phyloP scores from a whole-genome alignment of 169 alveolate species.

The Toxoplasma gondii region DNA sequence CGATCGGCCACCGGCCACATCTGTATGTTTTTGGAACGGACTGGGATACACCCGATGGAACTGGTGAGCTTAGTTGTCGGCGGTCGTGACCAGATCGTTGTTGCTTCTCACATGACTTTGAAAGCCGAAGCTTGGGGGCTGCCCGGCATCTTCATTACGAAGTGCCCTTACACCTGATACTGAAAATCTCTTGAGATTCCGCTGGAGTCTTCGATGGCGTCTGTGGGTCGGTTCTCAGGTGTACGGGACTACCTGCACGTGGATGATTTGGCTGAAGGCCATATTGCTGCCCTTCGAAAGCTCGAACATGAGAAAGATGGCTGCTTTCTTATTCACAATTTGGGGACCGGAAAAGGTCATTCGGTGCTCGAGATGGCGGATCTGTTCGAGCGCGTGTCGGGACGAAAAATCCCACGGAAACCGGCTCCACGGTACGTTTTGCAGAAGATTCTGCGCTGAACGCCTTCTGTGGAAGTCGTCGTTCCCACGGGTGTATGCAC shows the following conservation, averaged over 20 bases:
- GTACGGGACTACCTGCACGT: constrained; percentile 94
- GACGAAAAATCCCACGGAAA: constrained; percentile 75
- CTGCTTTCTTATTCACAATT: constrained; percentile 75
- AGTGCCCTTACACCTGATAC: too few species aligned
- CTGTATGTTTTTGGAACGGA: constrained; percentile 90
- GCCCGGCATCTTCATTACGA: too few species aligned
- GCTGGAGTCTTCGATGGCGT: too few species aligned
- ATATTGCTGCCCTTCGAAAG: constrained; percentile 86
- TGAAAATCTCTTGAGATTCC: too few species aligned
- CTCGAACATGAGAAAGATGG: constrained; percentile 51
- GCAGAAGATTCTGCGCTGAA: too few species aligned
- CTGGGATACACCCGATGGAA: constrained; percentile 88
- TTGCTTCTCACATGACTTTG: too few species aligned
- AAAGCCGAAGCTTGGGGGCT: too few species aligned
- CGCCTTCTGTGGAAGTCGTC: background rate
- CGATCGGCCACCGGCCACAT: constrained; percentile 61
- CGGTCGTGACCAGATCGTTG: background rate
- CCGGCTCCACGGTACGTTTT: background rate
- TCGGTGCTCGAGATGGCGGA: constrained; percentile 86
- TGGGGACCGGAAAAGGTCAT: constrained; percentile 92
- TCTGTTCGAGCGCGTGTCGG: constrained; percentile 86
- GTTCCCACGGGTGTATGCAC: too few species aligned
- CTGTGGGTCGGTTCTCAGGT: constrained; percentile 24
- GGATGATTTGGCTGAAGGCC: constrained; percentile 94
- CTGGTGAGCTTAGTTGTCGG: constrained; percentile 71